These are phyloP conservation scores for Suillus spraguei DNA, from an alignment of 768 basidiomycete genomes.

Conservation along the genomic window DNA sequence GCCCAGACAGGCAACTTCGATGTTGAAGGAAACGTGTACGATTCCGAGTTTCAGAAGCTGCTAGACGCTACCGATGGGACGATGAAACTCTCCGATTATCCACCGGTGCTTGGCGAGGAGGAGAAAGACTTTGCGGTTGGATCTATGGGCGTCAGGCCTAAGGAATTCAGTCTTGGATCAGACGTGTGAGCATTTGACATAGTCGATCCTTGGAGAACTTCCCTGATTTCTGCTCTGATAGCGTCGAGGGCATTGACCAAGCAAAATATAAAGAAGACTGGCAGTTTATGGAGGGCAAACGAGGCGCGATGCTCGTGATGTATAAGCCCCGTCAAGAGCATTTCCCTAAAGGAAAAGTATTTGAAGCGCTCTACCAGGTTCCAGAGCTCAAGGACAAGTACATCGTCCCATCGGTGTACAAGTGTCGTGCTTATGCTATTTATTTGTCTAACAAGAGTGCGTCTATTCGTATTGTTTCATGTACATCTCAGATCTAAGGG, in stretches of 20 bases:
- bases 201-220: not conserved
- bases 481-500: not conserved
- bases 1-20: constrained; percentile 28
- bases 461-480: not conserved
- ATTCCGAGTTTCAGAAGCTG: constrained; percentile 17
- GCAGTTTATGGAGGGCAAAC: constrained; percentile 31
- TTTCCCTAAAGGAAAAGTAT: constrained; percentile 24
- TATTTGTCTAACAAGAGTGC: constrained; percentile 33
- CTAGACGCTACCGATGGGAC: constrained; percentile 20
- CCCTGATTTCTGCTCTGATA: not conserved
- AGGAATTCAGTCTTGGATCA: constrained; percentile 18
- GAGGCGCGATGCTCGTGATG: constrained; percentile 40
- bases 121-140: constrained; percentile 29
- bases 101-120: constrained; percentile 12
- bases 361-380: constrained; percentile 28
- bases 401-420: constrained; percentile 34
- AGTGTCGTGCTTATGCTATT: constrained; percentile 37
- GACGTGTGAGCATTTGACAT: constrained; percentile 16
- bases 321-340: constrained; percentile 26
- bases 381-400: constrained; percentile 31
- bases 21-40: constrained; percentile 29
- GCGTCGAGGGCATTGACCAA: constrained; percentile 28
- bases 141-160: constrained; percentile 20
- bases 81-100: constrained; percentile 24
- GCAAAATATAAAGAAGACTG: constrained; percentile 37